phyloP scores from a whole-genome alignment of 2,329 filamentous ascomycete genomes.

The Magnaporthiopsis incrustans region DNA sequence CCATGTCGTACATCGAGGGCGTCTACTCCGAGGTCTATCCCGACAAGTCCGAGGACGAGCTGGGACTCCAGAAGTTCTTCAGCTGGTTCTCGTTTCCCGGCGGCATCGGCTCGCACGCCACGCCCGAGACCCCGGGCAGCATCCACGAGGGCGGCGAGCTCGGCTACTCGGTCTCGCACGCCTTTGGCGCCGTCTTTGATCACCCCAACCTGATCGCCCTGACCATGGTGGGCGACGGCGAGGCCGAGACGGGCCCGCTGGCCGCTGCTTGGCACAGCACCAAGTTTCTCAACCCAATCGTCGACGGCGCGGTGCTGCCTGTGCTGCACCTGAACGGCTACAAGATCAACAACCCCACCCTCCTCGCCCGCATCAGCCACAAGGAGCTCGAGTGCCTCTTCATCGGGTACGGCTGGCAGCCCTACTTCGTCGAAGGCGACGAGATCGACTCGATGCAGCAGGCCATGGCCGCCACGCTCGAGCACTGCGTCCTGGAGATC shows the following conservation, averaged over 20 bases:
- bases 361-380: slow-evolving; percentile 66
- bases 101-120: slow-evolving; percentile 70
- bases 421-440: slow-evolving; percentile 72
- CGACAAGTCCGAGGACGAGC: slow-evolving; percentile 58
- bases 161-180: slow-evolving; percentile 73
- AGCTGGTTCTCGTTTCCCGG: slow-evolving; percentile 78
- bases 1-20: slow-evolving; percentile 70
- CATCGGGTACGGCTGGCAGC: slow-evolving; percentile 68
- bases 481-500: slow-evolving; percentile 65
- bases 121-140: slow-evolving; percentile 69
- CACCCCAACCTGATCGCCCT: slow-evolving; percentile 66
- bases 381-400: slow-evolving; percentile 64
- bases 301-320: slow-evolving; percentile 68
- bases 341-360: slow-evolving; percentile 75
- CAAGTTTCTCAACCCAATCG: slow-evolving; percentile 74
- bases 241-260: slow-evolving; percentile 72
- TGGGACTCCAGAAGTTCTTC: slow-evolving; percentile 69
- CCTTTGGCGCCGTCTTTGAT: slow-evolving; percentile 70
- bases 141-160: slow-evolving; percentile 75
- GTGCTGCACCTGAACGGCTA: slow-evolving; percentile 76
- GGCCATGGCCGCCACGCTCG: slow-evolving; percentile 70
- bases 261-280: slow-evolving; percentile 76
- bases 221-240: slow-evolving; percentile 73
- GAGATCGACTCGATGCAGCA: slow-evolving; percentile 71
- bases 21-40: slow-evolving; percentile 73